These are phyloP conservation scores for Saccharomycopsis synnaedendra DNA, from an alignment of 805 yeast species.

Conservation along the genomic window DNA sequence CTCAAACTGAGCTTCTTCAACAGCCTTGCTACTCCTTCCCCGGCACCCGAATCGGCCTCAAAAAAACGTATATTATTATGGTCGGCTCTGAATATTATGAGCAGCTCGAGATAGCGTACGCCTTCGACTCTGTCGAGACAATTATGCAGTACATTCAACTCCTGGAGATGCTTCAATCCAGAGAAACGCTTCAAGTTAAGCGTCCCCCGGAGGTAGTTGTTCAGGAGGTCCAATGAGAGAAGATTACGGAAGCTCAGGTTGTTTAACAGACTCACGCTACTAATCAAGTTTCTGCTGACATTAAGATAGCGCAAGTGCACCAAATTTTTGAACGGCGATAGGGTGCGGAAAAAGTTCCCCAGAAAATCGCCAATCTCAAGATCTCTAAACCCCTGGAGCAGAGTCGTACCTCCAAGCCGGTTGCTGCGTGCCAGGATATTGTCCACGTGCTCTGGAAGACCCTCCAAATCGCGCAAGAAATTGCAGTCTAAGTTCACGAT, in stretches of 20 bases:
- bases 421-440: conserved; percentile 26
- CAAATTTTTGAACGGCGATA: conserved; percentile 24
- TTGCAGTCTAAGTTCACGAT: conserved; percentile 29
- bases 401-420: conserved; percentile 23
- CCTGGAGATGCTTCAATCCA: conserved; percentile 19
- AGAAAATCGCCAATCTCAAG: conserved; percentile 27
- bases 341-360: conserved; percentile 22
- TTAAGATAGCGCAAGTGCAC: conserved; percentile 28
- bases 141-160: conserved; percentile 24
- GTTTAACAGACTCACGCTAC: conserved; percentile 22
- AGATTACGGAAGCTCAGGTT: conserved; percentile 22
- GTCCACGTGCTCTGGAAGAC: conserved; percentile 26
- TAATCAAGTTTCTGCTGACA: conserved; percentile 13
- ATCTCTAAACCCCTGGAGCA: conserved; percentile 17
- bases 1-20: conserved; percentile 15
- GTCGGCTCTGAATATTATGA: conserved; percentile 22
- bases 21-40: background rate
- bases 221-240: conserved; percentile 19
- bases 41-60: conserved; percentile 6
- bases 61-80: conserved; percentile 5
- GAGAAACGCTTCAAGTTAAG: conserved; percentile 22
- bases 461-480: conserved; percentile 27
- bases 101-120: conserved; percentile 23
- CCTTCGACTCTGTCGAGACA: conserved; percentile 25
- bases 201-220: conserved; percentile 20